Evolutionary conservation across 345 rosid genomes (phyloP), one percentile per base, ranked within the genome.

Genomic region (Eucalyptus erythrocorys): DNA sequence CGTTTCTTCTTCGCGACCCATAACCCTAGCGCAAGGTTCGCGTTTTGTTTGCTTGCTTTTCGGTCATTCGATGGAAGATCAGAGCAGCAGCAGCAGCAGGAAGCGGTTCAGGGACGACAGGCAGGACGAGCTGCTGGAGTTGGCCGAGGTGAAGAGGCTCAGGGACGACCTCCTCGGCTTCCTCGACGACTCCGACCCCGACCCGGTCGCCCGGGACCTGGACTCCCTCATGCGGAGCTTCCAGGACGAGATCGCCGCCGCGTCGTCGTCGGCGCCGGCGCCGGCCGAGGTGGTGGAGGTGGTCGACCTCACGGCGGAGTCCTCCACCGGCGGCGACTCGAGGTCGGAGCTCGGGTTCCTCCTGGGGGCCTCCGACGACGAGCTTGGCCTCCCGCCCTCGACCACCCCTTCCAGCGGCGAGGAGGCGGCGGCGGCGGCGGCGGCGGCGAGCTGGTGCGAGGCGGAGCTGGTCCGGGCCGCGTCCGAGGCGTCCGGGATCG

Each of bases 181-280:
- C 88, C 87, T 90, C 2, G 94, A 94, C n/a, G 94, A 88, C 11
- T 68, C 90, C 13, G 86, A 86, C 6, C 89, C 91, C 40, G 90
- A 85, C 24, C 61, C 92, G 22, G 87, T 47, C 16, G 68, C 89
- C 85, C 92, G 80, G 55, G 94, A 90, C 30, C 92, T 94, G 40
- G 95, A 93, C 85, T 91, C 93, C 2, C 91, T 94, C n/a, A 91
- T 94, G 68, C 90, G 86, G 88, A 94, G 94, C 86, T 93, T 94
- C 59, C 89, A 94, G 89, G 92, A 91, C 34, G 95, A 94, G 91
- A 91, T 94, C 15, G 87, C 90, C 32, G 76, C 55, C 8, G 19
- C 79, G 82, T 4, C 87, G 42, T 24, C 87, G 26, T 24, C 86
- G 53, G 48, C 53, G 37, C 7, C 10, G 47, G 27, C 87, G 5